phyloP scores from a whole-genome alignment of 805 yeast genomes.

The Torulaspora franciscae region DNA sequence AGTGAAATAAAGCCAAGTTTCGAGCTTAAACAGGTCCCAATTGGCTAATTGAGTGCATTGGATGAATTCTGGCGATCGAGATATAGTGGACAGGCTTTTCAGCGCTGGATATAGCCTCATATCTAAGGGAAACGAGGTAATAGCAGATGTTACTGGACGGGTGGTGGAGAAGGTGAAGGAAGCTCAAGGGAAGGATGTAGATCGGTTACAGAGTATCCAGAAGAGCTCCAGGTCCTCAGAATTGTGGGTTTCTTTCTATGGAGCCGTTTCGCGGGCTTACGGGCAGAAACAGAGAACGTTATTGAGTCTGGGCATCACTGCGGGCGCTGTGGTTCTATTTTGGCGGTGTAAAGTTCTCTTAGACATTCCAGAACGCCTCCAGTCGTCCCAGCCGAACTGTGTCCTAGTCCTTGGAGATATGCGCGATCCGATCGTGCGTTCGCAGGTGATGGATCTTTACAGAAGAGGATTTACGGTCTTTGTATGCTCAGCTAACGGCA shows the following conservation, averaged over 20 bases:
- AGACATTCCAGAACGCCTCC: slow-evolving; percentile 17
- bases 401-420: slow-evolving; percentile 33
- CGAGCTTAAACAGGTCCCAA: neutral
- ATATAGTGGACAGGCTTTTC: slow-evolving; percentile 27
- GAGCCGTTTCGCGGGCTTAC: neutral
- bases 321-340: slow-evolving; percentile 14
- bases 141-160: slow-evolving; percentile 10
- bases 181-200: neutral
- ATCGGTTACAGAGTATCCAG: neutral
- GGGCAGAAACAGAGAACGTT: slow-evolving; percentile 3
- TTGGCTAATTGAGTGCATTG: neutral
- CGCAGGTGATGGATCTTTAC: slow-evolving; percentile 35
- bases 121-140: slow-evolving; percentile 11
- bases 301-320: slow-evolving; percentile 19
- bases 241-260: neutral
- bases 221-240: neutral
- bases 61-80: slow-evolving; percentile 16
- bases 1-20: neutral
- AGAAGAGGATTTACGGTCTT: slow-evolving; percentile 33
- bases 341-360: slow-evolving; percentile 16
- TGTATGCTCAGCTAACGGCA: slow-evolving; percentile 30
- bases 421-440: slow-evolving; percentile 35
- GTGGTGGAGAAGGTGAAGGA: slow-evolving; percentile 6
- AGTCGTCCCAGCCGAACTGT: slow-evolving; percentile 16
- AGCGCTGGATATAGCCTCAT: slow-evolving; percentile 17